Conservation (phyloP, 495 filamentous ascomycete species). For the Penicillium crystallinum region DNA sequence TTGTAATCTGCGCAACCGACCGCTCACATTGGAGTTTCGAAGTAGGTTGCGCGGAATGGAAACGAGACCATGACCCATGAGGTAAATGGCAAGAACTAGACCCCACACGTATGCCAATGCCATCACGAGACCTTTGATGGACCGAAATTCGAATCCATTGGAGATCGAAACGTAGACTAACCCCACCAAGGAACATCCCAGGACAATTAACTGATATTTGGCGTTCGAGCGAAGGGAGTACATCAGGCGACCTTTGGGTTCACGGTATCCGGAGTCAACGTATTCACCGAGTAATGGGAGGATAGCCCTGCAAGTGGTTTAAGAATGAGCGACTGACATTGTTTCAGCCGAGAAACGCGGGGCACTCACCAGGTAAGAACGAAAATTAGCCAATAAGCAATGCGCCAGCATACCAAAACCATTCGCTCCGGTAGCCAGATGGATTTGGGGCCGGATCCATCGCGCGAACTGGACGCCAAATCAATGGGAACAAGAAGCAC, state of each 20-base stretch:
- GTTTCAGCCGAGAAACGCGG: background rate
- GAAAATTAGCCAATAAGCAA: slow-evolving; percentile 96
- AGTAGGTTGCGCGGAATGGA: slow-evolving; percentile 79
- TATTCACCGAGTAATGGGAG: slow-evolving; percentile 91
- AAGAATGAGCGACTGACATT: slow-evolving; percentile 4
- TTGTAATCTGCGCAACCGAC: slow-evolving; percentile 68
- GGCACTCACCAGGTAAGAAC: slow-evolving; percentile 76
- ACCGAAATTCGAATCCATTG: slow-evolving; percentile 60
- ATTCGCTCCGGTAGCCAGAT: slow-evolving; percentile 63
- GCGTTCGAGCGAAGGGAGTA: slow-evolving; percentile 83
- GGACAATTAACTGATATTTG: slow-evolving; percentile 76
- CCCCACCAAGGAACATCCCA: slow-evolving; percentile 64
- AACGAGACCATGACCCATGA: slow-evolving; percentile 96
- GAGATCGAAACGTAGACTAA: slow-evolving; percentile 79
- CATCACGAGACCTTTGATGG: slow-evolving; percentile 78
- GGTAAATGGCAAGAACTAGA: slow-evolving; percentile 81
- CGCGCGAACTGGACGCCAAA: slow-evolving; percentile 75
- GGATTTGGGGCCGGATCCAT: slow-evolving; percentile 60
- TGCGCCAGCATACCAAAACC: slow-evolving; percentile 80
- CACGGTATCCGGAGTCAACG: slow-evolving; percentile 86
- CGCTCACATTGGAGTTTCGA: slow-evolving; percentile 67
- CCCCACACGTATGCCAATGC: slow-evolving; percentile 93
- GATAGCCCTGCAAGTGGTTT: slow-evolving; percentile 59
- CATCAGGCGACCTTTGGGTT: slow-evolving; percentile 69
- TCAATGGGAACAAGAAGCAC: slow-evolving; percentile 96